Percentiles rank a stretch among this genome's conserved stretches.
These are phyloP conservation scores for Chaetomium tenue DNA, from an alignment of 495 filamentous ascomycete species.

Conservation along the genomic window DNA sequence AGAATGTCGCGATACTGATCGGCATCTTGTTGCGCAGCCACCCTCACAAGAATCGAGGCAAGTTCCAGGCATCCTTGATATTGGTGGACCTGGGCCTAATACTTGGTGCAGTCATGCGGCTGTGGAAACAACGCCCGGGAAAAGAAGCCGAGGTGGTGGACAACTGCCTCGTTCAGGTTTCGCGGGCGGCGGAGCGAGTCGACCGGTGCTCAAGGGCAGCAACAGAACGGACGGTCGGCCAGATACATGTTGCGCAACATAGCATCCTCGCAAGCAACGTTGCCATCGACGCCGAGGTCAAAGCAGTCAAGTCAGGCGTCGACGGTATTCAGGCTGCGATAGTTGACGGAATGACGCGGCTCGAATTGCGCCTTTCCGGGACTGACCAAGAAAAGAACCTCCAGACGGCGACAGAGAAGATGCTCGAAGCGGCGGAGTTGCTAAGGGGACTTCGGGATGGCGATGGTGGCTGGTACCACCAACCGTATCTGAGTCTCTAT, in stretches of 20 bases:
- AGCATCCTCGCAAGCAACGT: background rate
- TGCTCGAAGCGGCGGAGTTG: background rate
- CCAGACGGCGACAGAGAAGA: background rate
- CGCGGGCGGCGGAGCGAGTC: background rate
- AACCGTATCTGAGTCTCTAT: background rate
- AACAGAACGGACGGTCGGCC: background rate
- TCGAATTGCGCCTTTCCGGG: background rate
- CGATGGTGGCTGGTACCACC: background rate
- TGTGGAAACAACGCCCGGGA: background rate
- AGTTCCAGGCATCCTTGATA: background rate
- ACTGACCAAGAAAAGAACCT: background rate
- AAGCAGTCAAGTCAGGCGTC: background rate
- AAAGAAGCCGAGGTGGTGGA: background rate
- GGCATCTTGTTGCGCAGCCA: conserved; percentile 5
- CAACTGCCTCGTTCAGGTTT: background rate
- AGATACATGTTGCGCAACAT: background rate
- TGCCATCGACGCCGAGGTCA: background rate
- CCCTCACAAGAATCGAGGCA: conserved; percentile 1
- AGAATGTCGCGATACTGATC: conserved; percentile 1
- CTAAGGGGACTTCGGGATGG: background rate
- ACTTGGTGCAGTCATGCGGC: background rate
- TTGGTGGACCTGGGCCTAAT: background rate
- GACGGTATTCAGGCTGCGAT: background rate
- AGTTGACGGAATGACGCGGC: background rate
- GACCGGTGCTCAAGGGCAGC: background rate